phyloP scores from a whole-genome alignment of 495 filamentous ascomycete species.

The Podospora didyma region DNA sequence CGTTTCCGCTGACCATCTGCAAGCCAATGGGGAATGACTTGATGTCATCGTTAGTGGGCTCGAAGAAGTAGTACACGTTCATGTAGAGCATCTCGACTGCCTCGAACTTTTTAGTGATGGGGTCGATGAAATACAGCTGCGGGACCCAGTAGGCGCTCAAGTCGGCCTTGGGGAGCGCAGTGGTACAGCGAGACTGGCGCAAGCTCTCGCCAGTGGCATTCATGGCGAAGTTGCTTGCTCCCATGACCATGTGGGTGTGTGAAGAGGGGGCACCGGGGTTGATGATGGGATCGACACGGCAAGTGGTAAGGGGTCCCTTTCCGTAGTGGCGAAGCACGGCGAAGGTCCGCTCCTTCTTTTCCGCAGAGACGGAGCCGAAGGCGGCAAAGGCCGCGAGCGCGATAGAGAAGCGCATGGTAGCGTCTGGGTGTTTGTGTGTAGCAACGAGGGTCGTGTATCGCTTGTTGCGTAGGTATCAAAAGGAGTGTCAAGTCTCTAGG shows the following conservation, averaged over 20 bases:
- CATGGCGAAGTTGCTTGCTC: background rate
- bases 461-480: background rate
- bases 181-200: background rate
- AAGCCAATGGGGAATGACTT: constrained; percentile 64
- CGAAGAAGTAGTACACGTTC: constrained; percentile 69
- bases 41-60: constrained; percentile 54
- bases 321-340: constrained; percentile 43
- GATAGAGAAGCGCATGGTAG: constrained; percentile 19
- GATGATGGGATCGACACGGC: constrained; percentile 35
- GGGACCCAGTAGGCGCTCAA: background rate
- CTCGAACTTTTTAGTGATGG: constrained; percentile 61
- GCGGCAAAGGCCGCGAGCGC: constrained; percentile 20
- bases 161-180: background rate
- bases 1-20: constrained; percentile 67
- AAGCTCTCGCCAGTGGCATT: background rate
- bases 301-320: constrained; percentile 48
- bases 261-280: background rate
- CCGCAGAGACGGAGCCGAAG: constrained; percentile 28
- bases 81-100: constrained; percentile 57
- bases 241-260: background rate
- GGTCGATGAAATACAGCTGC: constrained; percentile 42
- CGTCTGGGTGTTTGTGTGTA: background rate
- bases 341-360: constrained; percentile 35
- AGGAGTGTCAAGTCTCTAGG: constrained; percentile 18
- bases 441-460: constrained; percentile 1